A percentile compares a stretch with the other conserved stretches of the same genome.
Evolutionary conservation across 1,284 basidiomycete species (phyloP).

Genomic region (Albatrellus sp.): DNA sequence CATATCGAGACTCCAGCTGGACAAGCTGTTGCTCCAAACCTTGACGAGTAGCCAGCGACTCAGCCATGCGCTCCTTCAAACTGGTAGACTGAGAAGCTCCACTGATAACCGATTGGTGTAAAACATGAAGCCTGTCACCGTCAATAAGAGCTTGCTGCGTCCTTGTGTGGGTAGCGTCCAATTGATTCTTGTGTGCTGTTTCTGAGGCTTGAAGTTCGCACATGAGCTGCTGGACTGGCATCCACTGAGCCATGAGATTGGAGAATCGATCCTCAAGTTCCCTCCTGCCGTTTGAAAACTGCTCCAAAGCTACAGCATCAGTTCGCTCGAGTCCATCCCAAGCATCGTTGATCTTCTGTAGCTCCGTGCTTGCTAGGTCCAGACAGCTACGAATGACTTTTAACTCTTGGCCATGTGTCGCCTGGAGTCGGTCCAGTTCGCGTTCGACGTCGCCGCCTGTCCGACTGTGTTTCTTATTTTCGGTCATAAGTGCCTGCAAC

Average conservation of each 20-base stretch:
- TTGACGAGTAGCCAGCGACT: slow-evolving; percentile 5
- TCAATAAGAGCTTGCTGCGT: slow-evolving; percentile 7
- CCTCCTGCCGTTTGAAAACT: slow-evolving; percentile 12
- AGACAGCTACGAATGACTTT: slow-evolving; percentile 24
- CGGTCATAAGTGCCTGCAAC: slow-evolving; percentile 1
- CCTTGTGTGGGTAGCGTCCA: slow-evolving; percentile 14
- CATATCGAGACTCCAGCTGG: slow-evolving; percentile 6
- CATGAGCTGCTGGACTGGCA: slow-evolving; percentile 8
- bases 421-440: slow-evolving; percentile 23
- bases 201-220: slow-evolving; percentile 11
- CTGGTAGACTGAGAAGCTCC: slow-evolving; percentile 10
- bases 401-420: slow-evolving; percentile 27
- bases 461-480: slow-evolving; percentile 7
- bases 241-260: slow-evolving; percentile 1
- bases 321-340: slow-evolving; percentile 16
- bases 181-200: slow-evolving; percentile 10
- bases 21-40: slow-evolving; percentile 6
- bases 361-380: slow-evolving; percentile 18
- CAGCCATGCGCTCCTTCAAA: slow-evolving; percentile 16
- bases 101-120: slow-evolving; percentile 1
- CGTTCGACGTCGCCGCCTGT: slow-evolving; percentile 7
- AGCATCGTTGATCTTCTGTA: slow-evolving; percentile 21
- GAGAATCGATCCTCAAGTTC: slow-evolving; percentile 7
- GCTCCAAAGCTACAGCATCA: slow-evolving; percentile 12
- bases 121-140: slow-evolving; percentile 8